A percentile compares a stretch with the other conserved stretches of the same genome.
Conservation (phyloP, 371 early-diverging fungal species). For the Haplosporangium sp. region DNA sequence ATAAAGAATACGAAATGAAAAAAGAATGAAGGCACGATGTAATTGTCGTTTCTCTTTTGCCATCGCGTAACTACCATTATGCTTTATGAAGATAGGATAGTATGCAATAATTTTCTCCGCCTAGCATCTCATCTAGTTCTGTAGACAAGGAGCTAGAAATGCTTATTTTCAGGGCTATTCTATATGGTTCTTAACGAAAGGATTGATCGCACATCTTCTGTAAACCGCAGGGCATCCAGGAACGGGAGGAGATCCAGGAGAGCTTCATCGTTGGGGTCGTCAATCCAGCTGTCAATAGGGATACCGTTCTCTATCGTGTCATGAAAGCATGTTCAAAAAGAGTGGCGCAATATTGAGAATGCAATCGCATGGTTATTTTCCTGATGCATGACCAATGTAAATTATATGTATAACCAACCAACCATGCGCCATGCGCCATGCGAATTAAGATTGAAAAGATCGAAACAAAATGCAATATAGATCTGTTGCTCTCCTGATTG, state of each 20-base stretch:
- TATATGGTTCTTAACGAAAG: slow-evolving; percentile 54
- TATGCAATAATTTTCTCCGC: too few species aligned
- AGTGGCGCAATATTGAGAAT: background rate
- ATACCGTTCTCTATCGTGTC: slow-evolving; percentile 81
- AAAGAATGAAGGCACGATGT: too few species aligned
- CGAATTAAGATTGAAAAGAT: too few species aligned
- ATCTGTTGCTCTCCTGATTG: too few species aligned
- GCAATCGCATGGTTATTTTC: background rate
- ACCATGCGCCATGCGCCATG: background rate
- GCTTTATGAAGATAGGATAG: too few species aligned
- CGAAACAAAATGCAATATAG: too few species aligned
- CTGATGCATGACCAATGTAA: background rate
- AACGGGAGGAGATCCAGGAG: slow-evolving; percentile 87
- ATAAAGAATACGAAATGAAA: too few species aligned
- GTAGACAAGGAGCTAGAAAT: too few species aligned
- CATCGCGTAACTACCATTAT: too few species aligned
- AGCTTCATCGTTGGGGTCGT: slow-evolving; percentile 83
- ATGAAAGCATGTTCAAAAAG: too few species aligned
- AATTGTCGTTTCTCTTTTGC: too few species aligned
- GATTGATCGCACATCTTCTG: slow-evolving; percentile 80
- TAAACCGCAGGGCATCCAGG: slow-evolving; percentile 86
- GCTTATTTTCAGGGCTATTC: background rate
- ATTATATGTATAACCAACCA: background rate
- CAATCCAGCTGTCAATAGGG: slow-evolving; percentile 86
- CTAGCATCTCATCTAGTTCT: too few species aligned